Evolutionary conservation across 2,329 filamentous ascomycete species (phyloP), one percentile per base, ranked within the genome.

Genomic region (Xylogone sp.): DNA sequence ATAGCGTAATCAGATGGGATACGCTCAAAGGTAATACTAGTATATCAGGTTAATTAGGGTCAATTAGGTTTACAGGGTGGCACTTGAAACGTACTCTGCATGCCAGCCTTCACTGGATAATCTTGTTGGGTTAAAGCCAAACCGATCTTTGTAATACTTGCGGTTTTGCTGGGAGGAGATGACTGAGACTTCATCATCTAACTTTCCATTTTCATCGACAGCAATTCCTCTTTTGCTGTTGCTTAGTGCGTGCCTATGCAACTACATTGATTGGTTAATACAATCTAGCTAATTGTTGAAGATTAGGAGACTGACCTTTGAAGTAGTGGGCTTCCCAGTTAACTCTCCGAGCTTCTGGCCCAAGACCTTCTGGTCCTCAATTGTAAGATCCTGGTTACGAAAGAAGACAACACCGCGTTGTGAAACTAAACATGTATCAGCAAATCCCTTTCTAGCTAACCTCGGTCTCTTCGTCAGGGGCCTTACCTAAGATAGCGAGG

Each of bases 221-320:
- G 69, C 66, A 45, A 72, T 69, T 24, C 71, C 69, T 10, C 74
- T 69, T 49, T 71, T 70, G 45, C 73, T 75, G 62, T 79, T 78
- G 57, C 74, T 75, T 21, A 82, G 59, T 5, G 79, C 78, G 56
- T 82, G 79, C 7, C 81, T 72, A 52, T 82, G 79, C 21, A 83
- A 68, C 2, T 69, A 68, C 2, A 76, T 79, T 2, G 71, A 27
- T 44, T 53, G 27, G 49, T n/a, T n/a, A 60, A 68, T 61, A 16
- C 54, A 59, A 31, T n/a, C n/a, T n/a, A n/a, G n/a, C n/a, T n/a
- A n/a, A n/a, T n/a, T n/a, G n/a, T n/a, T n/a, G n/a, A n/a, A n/a
- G n/a, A n/a, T n/a, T n/a, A n/a, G n/a, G n/a, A 3, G 16, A 34
- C 31, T 27, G 44, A 58, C 56, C 34, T 58, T 56, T 12, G 48